Base-by-base conservation (phyloP, 2,329 filamentous ascomycete genomes). In the Fusarium sublunatum region DNA sequence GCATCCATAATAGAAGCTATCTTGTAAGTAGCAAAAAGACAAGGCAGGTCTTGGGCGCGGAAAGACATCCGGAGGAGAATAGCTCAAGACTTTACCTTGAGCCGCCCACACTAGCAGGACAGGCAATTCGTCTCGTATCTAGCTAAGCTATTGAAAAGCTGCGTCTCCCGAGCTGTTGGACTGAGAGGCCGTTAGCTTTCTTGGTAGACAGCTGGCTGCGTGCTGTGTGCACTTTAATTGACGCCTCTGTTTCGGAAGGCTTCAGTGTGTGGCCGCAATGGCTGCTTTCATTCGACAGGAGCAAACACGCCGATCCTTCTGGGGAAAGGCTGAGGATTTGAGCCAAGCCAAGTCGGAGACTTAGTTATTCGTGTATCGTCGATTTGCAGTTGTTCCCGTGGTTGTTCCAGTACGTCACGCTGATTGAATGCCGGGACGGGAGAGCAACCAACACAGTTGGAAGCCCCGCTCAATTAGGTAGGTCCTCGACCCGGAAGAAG, bases 1-100 rank as follows among this genome's bases (percentile, higher is more conserved):
- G 45, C 59, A 55, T 61, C 60, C 49, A 45, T 64, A 15, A 35
- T 54, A 40, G 40, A 64, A 52, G 46, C 42, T 49, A 52, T 45
- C 7, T 38, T 35, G 31, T 38, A 39, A 34, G 36, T 24, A 40
- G 26, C 28, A 38, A 35, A 40, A 9, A 12, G n/a, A 22, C 47
- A 13, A 29, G 15, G 26, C 34, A 43, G 31, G 11, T 31, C 31
- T 38, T 43, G 42, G 43, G 15, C 45, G 31, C n/a, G 48, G 29
- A 46, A 61, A 46, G 43, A 29, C 34, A 41, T 50, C 52, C 38
- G 39, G 47, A 10, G 15, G 11, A 38, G 13, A 25, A 25, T 31
- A 12, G 32, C n/a, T 28, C 49, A 26, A 46, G 36, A 34, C 31
- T 39, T 39, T 49, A 36, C 29, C 43, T 46, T 48, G 28, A 38